Conservation (phyloP, 805 yeast genomes). For the Ogataea philodendri region DNA sequence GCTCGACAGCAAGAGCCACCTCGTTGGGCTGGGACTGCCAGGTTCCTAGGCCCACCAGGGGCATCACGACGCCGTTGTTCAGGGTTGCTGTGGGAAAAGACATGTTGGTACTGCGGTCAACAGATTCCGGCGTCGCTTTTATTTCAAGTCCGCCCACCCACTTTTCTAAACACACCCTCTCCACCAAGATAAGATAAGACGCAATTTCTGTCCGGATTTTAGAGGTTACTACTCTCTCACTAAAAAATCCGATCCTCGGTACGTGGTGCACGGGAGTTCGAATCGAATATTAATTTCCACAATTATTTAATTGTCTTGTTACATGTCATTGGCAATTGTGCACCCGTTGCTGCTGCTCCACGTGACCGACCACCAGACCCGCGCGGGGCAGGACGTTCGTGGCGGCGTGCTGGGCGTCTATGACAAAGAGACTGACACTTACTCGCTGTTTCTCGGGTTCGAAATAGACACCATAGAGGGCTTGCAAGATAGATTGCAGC, state of each 20-base stretch:
- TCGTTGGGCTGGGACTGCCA: conserved; percentile 42
- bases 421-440: conserved; percentile 2
- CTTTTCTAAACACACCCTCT: conserved; percentile 1
- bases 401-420: conserved; percentile 21
- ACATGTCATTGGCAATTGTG: conserved; percentile 9
- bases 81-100: conserved; percentile 9
- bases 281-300: conserved; percentile 2
- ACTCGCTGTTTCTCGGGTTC: conserved; percentile 16
- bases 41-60: conserved; percentile 15
- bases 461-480: conserved; percentile 12
- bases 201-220: conserved; percentile 2
- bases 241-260: too few relatives aligned
- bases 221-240: too few relatives aligned
- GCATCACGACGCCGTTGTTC: conserved; percentile 15
- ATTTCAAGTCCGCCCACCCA: conserved; percentile 5
- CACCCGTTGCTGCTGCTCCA: conserved; percentile 19
- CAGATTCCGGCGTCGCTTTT: too few relatives aligned
- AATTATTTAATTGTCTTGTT: background rate
- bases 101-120: background rate
- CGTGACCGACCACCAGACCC: conserved; percentile 15
- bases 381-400: conserved; percentile 1
- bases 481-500: conserved; percentile 10
- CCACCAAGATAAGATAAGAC: conserved; percentile 9
- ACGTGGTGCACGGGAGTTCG: too few relatives aligned
- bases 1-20: conserved; percentile 54